Evolutionary conservation across 768 basidiomycete species (phyloP), one percentile per base, ranked within the genome.

Genomic region (Kwoniella pini): DNA sequence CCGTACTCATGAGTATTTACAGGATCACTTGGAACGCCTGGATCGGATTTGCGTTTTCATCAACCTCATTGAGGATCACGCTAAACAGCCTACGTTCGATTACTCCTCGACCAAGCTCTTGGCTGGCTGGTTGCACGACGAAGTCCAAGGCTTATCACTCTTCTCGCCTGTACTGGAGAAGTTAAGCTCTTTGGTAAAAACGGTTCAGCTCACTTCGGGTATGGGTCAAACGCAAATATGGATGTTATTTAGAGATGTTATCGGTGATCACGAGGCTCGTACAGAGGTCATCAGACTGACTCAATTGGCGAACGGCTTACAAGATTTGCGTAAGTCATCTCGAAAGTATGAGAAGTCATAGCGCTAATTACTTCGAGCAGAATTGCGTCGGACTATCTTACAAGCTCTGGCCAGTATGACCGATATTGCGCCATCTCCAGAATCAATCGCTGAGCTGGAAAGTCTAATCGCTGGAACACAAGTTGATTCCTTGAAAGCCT

Each of bases 201-300:
- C 80, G 2, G 80, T 88, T 15, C 84, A 83, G 2, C 82, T 86
- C 15, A 84, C 85, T 6, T 83, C 85, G n/a, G 93, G 94, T 3
- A 81, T 85, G 24, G 88, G 87, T 22, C 80, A 93, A 74, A 79
- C 83, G 19, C 81, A 86, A 21, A 84, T 95, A 33, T 95, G 91
- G 91, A 80, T 82, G 12, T 56, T 76, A 0, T 75, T 75, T 49
- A 67, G 80, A 24, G 60, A 62, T 24, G 27, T 33, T 27, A 24
- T 22, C 7, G 26, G 54, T 22, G 45, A 58, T 6, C 10, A 22
- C 26, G 3, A 27, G 0, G 19, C 13, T n/a, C 15, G 36, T n/a
- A 7, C 5, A 1, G 48, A 56, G 24, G 27, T 51, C 24, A 15
- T n/a, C 24, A 42, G 51, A 49, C 26, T 68, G 17, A 24, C 24